Evolutionary conservation across 371 early-diverging fungal genomes (phyloP), one percentile per base, ranked within the genome.

Genomic region (Choanephora cucurbitarum): DNA sequence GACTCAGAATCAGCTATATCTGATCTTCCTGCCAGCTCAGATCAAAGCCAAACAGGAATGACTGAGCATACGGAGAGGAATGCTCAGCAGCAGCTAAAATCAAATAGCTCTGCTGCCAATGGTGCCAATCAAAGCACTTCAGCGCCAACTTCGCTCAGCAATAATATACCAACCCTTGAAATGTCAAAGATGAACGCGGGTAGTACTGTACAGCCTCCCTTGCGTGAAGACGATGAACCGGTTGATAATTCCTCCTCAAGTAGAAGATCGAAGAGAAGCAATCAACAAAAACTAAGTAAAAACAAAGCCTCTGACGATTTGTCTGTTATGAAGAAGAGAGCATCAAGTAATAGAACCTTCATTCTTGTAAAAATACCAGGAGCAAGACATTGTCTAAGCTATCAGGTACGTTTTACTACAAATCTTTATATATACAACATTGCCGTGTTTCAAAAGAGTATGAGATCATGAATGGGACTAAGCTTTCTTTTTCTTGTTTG

Each of bases 301-400:
- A 4, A 17, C 13, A 63, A 47, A 18, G 45, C 50, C 13, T 22
- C 49, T 6, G 66, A 74, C 53, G 75, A 77, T 33, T 44, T 77
- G 22, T 49, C 64, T 15, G 63, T 78, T 2, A 89, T 91, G 91
- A 88, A 87, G 56, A 66, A 67, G 13, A 66, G 91, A 19, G 91
- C 91, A 10, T 72, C 84, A 14, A 69, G 79, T 34, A 88, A 86
- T 56, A 63, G 77, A 13, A 79, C 85, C 4, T 91, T 88, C 67
- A 83, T 91, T 22, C 77, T 87, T 52, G 83, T 88, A 53, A 89
- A 89, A 49, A 77, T 91, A 31, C 89, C 89, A 0, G 82, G 84
- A 2, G 81, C 78, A 13, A 73, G 72, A 42, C 85, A 84, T 58
- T 86, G 88, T 53, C 54, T 91, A 37, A 85, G 84, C 55, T 91